Conservation (phyloP, 177 flowering plant species). For the Vitis hybrid region DNA sequence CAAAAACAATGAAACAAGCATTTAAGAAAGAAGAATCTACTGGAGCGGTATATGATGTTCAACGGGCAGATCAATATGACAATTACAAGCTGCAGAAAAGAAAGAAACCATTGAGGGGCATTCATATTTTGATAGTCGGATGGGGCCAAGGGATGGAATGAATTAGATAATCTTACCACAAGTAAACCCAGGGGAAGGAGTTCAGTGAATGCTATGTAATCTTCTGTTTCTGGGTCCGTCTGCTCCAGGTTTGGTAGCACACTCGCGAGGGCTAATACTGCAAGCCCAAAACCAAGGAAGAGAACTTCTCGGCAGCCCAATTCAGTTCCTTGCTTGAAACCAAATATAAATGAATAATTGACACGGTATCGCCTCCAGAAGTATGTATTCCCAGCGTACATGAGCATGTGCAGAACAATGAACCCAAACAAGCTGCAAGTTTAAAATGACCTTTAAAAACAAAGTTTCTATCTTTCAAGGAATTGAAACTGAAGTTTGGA, state of each 20-base stretch:
- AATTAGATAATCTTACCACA: not conserved
- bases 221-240: conserved; percentile 23
- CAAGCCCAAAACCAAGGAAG: conserved; percentile 46
- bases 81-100: conserved; percentile 38
- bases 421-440: conserved; percentile 51
- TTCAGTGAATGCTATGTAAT: conserved; percentile 33
- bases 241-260: conserved; percentile 22
- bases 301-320: conserved; percentile 3
- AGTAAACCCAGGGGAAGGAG: conserved; percentile 45
- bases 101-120: not conserved
- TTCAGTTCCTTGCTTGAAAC: too few species aligned
- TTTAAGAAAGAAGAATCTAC: conserved; percentile 47
- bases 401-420: conserved; percentile 36
- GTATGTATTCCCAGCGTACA: conserved; percentile 19
- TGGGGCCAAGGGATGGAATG: too few species aligned
- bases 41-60: conserved; percentile 54
- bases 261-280: conserved; percentile 33
- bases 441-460: conserved; percentile 2
- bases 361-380: conserved; percentile 32
- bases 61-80: conserved; percentile 48
- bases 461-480: not conserved
- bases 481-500: not conserved
- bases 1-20: conserved; percentile 45
- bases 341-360: conserved; percentile 36
- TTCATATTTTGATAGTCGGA: not conserved